phyloP scores from a whole-genome alignment of 179 eudicot species.

The Spergularia azorica region DNA sequence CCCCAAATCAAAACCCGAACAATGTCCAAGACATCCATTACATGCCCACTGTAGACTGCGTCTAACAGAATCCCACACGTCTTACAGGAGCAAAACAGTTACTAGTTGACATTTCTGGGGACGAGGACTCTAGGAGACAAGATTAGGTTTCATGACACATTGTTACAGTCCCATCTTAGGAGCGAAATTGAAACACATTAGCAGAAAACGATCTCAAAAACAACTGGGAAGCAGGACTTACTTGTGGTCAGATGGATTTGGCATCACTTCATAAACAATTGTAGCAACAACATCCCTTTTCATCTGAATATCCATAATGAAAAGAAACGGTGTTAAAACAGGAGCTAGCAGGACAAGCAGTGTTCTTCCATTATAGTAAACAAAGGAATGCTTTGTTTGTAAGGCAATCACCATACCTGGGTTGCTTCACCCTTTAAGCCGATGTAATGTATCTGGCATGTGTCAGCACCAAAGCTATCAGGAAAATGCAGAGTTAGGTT shows the following conservation, averaged over 20 bases:
- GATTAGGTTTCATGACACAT: neutral
- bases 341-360: neutral
- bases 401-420: slow-evolving; percentile 48
- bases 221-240: slow-evolving; percentile 38
- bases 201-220: neutral
- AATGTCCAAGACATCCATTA: too few relatives aligned
- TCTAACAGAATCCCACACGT: neutral
- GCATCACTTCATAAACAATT: slow-evolving; percentile 89
- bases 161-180: neutral
- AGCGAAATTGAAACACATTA: neutral
- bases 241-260: slow-evolving; percentile 99
- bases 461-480: slow-evolving; percentile 86
- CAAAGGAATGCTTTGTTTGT: neutral
- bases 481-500: slow-evolving; percentile 94
- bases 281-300: slow-evolving; percentile 95
- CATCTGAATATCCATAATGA: slow-evolving; percentile 48
- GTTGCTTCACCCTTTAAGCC: slow-evolving; percentile 99
- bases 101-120: neutral
- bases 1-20: too few relatives aligned
- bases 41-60: too few relatives aligned
- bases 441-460: slow-evolving; percentile 85
- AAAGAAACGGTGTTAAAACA: slow-evolving; percentile 1
- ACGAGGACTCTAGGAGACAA: too few relatives aligned
- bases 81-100: neutral
- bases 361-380: neutral